Conservation (phyloP, 768 basidiomycete species). For the Omphalotus guepiniiformis region DNA sequence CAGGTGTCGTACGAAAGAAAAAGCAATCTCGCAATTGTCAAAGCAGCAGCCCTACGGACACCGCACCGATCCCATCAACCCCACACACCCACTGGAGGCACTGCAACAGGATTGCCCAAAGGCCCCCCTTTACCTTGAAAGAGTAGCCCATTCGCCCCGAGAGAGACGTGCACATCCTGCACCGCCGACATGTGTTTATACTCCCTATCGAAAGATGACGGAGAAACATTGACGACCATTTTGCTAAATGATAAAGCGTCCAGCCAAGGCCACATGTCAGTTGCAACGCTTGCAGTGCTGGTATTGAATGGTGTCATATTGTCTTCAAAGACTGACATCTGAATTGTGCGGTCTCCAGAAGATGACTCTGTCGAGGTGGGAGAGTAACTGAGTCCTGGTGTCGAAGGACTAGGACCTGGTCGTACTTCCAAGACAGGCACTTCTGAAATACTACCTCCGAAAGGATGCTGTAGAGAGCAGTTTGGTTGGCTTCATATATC, state of each 20-base stretch:
- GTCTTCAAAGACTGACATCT: constrained; percentile 52
- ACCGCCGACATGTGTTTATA: too few relatives aligned
- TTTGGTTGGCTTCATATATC: background rate
- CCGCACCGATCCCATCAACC: too few relatives aligned
- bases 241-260: constrained; percentile 5
- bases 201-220: too few relatives aligned
- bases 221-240: too few relatives aligned
- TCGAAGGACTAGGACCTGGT: constrained; percentile 43
- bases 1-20: background rate
- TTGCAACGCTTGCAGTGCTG: constrained; percentile 10
- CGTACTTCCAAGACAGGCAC: constrained; percentile 14
- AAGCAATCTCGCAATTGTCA: too few relatives aligned
- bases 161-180: too few relatives aligned
- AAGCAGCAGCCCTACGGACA: too few relatives aligned
- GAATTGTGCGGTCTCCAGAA: constrained; percentile 50
- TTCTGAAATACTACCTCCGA: constrained; percentile 8
- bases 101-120: too few relatives aligned
- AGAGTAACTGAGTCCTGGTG: constrained; percentile 54
- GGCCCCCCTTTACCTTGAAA: too few relatives aligned
- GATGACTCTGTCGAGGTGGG: constrained; percentile 59
- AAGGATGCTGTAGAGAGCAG: constrained; percentile 1
- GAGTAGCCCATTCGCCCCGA: too few relatives aligned
- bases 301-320: constrained; percentile 18
- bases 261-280: constrained; percentile 23
- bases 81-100: too few relatives aligned